These are phyloP conservation scores for Eucalyptus cloeziana DNA, from an alignment of 345 rosid species.

Conservation along the genomic window DNA sequence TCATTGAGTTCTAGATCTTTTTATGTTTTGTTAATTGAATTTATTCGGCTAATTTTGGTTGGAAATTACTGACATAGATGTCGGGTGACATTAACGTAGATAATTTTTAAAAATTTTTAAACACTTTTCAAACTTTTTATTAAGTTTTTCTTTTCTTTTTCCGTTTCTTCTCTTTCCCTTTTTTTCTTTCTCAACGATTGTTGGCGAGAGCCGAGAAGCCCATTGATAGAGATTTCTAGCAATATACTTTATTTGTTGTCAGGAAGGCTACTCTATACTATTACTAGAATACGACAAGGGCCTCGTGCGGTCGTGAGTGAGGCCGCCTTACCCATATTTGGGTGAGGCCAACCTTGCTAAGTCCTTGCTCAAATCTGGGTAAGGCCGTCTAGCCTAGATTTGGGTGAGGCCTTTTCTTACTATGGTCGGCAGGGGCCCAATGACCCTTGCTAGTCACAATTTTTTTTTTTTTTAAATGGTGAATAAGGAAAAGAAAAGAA, in stretches of 20 bases:
- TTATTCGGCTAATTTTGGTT: too few species aligned
- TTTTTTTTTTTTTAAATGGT: too few species aligned
- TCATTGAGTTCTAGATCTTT: too few species aligned
- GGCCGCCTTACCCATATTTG: too few species aligned
- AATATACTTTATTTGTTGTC: too few species aligned
- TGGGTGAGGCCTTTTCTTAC: background rate
- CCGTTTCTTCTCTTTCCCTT: too few species aligned
- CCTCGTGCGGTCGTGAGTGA: rapidly evolving
- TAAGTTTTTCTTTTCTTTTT: too few species aligned
- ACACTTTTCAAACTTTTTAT: too few species aligned
- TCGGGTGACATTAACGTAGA: rapidly evolving
- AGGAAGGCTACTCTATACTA: background rate
- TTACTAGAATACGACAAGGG: background rate
- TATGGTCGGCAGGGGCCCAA: background rate
- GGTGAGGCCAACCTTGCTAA: background rate
- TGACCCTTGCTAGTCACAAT: too few species aligned
- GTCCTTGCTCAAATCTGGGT: rapidly evolving
- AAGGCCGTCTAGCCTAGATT: background rate
- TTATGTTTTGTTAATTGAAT: too few species aligned
- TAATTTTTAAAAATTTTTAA: too few species aligned
- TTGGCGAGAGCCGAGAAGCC: background rate
- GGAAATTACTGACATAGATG: too few species aligned
- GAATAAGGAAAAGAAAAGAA: background rate
- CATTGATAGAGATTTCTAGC: background rate
- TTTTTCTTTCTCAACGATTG: background rate